Conservation (phyloP, 2,329 filamentous ascomycete genomes). For the Diaporthe ampelina region DNA sequence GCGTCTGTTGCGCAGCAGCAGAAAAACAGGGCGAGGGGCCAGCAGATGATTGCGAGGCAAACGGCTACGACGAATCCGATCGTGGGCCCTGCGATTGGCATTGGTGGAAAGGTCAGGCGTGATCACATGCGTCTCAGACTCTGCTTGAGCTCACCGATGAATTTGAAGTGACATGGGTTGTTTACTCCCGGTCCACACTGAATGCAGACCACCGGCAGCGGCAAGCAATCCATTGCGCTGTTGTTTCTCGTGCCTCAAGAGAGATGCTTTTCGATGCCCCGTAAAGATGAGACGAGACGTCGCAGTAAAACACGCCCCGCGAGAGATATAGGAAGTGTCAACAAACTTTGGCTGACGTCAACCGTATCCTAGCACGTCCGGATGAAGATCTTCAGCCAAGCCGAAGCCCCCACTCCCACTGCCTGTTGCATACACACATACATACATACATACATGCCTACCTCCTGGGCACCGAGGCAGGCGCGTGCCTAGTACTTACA, state of each 20-base stretch:
- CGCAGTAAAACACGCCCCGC: too few relatives aligned
- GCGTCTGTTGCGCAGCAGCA: conserved; percentile 38
- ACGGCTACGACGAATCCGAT: conserved; percentile 39
- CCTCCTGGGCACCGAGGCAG: too few relatives aligned
- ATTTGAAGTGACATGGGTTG: conserved; percentile 39
- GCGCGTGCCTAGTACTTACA: neutral
- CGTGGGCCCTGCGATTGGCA: conserved; percentile 28
- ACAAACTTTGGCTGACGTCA: neutral
- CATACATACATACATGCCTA: too few relatives aligned
- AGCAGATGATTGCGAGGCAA: conserved; percentile 36
- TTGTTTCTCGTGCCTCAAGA: neutral
- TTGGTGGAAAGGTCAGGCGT: neutral
- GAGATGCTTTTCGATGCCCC: neutral
- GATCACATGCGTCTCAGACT: neutral
- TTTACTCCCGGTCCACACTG: conserved; percentile 38
- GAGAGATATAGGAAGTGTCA: neutral
- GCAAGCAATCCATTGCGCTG: conserved; percentile 36
- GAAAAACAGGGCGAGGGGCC: conserved; percentile 38
- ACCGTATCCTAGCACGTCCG: neutral
- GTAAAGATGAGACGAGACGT: neutral
- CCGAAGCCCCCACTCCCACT: neutral
- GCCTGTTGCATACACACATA: too few relatives aligned
- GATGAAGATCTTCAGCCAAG: conserved; percentile 29
- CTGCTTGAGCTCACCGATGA: conserved; percentile 28
- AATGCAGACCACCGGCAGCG: conserved; percentile 38